These are phyloP conservation scores for Wickerhamiella brachini DNA, from an alignment of 805 yeast species.

Conservation along the genomic window DNA sequence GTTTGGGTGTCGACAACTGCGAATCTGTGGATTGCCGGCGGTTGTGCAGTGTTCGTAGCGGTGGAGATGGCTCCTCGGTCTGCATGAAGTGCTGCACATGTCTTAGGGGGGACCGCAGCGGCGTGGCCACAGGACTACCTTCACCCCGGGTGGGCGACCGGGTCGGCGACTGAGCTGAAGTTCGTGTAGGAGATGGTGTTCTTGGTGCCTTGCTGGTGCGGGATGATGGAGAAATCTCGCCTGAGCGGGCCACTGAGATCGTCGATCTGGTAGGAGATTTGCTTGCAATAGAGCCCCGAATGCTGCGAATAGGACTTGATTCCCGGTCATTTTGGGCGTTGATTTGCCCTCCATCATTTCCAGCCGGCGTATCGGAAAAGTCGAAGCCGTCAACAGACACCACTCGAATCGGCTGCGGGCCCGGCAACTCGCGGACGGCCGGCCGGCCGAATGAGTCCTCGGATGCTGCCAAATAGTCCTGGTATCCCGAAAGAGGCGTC, in stretches of 20 bases:
- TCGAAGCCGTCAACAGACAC: neutral
- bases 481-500: neutral
- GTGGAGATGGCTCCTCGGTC: neutral
- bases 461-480: neutral
- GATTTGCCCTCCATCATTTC: slow-evolving; percentile 53
- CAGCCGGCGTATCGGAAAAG: slow-evolving; percentile 17
- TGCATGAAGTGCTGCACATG: neutral
- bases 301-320: neutral
- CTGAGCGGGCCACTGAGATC: neutral
- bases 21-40: neutral
- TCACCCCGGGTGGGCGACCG: neutral
- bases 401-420: neutral
- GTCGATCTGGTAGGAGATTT: neutral
- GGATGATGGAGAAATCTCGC: neutral
- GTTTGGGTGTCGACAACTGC: neutral
- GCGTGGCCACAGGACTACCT: neutral
- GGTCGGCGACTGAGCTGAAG: neutral
- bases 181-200: neutral
- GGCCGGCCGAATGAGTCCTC: neutral
- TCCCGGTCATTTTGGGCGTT: slow-evolving; percentile 41
- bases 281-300: neutral
- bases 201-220: too few relatives aligned
- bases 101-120: neutral
- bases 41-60: neutral
- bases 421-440: neutral